A percentile compares a stretch with the other conserved stretches of the same genome.
Conservation (phyloP, 2,329 filamentous ascomycete species). For the Atkinsonella texensis region DNA sequence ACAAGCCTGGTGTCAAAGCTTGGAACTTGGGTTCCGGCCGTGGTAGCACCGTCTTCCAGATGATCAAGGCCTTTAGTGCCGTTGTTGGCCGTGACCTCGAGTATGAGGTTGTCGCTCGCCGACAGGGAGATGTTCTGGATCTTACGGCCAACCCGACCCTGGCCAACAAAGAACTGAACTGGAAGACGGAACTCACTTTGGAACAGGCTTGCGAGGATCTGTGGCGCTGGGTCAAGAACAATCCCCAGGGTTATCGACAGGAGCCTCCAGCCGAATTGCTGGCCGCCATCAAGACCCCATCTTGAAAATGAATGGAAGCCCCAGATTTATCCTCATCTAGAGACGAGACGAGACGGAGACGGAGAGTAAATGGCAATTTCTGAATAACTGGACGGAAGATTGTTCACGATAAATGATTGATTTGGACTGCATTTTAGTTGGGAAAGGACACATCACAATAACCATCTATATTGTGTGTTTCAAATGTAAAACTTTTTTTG, state of each 20-base stretch:
- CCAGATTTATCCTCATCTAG: too few species aligned
- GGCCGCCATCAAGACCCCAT: slow-evolving; percentile 41
- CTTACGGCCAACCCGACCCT: slow-evolving; percentile 83
- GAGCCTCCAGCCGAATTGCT: slow-evolving; percentile 76
- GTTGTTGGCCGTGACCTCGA: slow-evolving; percentile 77
- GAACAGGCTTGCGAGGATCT: slow-evolving; percentile 90
- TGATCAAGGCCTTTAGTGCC: slow-evolving; percentile 84
- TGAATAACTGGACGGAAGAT: neutral
- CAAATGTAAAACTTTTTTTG: slow-evolving; percentile 5
- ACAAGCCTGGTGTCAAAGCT: slow-evolving; percentile 79
- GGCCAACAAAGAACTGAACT: slow-evolving; percentile 79
- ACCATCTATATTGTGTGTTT: slow-evolving; percentile 1
- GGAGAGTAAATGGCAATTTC: neutral
- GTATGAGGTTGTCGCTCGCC: slow-evolving; percentile 73
- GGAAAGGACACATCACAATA: neutral
- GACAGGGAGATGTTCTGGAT: slow-evolving; percentile 85
- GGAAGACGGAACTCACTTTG: slow-evolving; percentile 83
- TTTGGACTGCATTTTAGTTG: neutral
- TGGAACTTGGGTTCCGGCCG: slow-evolving; percentile 96
- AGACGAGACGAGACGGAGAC: neutral
- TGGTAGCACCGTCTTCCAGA: slow-evolving; percentile 93
- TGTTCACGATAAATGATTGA: neutral
- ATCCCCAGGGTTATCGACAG: slow-evolving; percentile 89
- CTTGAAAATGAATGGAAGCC: slow-evolving; percentile 6
- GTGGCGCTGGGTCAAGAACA: slow-evolving; percentile 96